Evolutionary conservation across 371 early-diverging fungal species (phyloP).

Genomic region (Mucor velutinosus): DNA sequence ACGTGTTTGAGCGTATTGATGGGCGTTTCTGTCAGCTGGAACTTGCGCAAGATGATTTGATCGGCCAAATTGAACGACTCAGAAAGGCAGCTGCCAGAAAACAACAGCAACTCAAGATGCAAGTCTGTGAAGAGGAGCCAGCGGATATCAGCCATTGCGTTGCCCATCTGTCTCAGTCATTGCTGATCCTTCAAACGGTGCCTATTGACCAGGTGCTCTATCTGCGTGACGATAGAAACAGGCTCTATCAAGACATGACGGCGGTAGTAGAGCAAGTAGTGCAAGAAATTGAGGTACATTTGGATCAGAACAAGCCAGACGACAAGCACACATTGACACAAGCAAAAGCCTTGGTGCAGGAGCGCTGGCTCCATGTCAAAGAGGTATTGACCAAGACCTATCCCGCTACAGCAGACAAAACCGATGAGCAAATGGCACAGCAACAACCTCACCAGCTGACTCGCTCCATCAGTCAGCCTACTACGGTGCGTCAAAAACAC

Average conservation of each 20-base stretch:
- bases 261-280: constrained; percentile 21
- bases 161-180: constrained; percentile 31
- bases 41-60: constrained; percentile 38
- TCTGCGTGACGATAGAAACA: constrained; percentile 31
- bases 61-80: constrained; percentile 35
- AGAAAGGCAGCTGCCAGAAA: constrained; percentile 20
- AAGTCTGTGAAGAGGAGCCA: background rate
- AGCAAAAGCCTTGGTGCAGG: constrained; percentile 11
- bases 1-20: constrained; percentile 52
- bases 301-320: background rate
- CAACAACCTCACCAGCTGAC: background rate
- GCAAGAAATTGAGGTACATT: background rate
- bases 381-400: constrained; percentile 17
- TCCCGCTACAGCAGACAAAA: too few species aligned
- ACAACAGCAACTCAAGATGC: background rate
- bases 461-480: background rate
- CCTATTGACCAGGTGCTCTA: constrained; percentile 33
- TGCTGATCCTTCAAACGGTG: constrained; percentile 34
- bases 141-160: constrained; percentile 17
- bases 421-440: background rate
- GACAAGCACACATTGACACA: background rate
- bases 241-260: constrained; percentile 33
- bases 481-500: background rate
- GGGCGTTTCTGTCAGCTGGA: constrained; percentile 41
- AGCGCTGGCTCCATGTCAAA: constrained; percentile 25